These are phyloP conservation scores for Cenchrus americanus DNA, from an alignment of 176 grass and related monocot species.

Conservation along the genomic window DNA sequence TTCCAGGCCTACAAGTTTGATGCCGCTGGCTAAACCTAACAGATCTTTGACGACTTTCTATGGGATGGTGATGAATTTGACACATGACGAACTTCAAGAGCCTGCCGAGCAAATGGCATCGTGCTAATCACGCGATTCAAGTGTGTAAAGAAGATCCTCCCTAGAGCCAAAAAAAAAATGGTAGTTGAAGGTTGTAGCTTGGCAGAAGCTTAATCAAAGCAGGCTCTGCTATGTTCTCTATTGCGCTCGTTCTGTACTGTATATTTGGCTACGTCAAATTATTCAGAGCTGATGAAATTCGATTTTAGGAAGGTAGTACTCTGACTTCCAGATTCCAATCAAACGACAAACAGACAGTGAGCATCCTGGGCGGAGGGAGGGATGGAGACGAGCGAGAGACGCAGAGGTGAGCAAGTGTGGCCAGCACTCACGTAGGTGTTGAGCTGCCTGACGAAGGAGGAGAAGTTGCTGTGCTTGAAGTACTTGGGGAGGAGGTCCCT, in stretches of 20 bases:
- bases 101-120: not conserved
- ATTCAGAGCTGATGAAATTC: not conserved
- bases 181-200: no score
- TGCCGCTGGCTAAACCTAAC: not conserved
- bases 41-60: not conserved
- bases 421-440: constrained; percentile 86
- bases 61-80: not conserved
- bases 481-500: constrained; percentile 91
- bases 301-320: not conserved
- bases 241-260: no score
- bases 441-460: constrained; percentile 88
- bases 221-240: no score
- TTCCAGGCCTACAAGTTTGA: not conserved
- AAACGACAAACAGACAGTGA: not conserved
- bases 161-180: no score
- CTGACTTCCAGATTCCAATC: not conserved
- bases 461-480: constrained; percentile 98
- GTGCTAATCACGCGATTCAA: not conserved
- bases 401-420: no score
- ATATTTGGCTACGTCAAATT: not conserved
- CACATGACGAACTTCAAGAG: not conserved
- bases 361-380: no score
- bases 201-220: no score
- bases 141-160: not conserved
- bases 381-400: no score